Evolutionary conservation across 768 basidiomycete species (phyloP).

Genomic region (Pleurotus djamor): DNA sequence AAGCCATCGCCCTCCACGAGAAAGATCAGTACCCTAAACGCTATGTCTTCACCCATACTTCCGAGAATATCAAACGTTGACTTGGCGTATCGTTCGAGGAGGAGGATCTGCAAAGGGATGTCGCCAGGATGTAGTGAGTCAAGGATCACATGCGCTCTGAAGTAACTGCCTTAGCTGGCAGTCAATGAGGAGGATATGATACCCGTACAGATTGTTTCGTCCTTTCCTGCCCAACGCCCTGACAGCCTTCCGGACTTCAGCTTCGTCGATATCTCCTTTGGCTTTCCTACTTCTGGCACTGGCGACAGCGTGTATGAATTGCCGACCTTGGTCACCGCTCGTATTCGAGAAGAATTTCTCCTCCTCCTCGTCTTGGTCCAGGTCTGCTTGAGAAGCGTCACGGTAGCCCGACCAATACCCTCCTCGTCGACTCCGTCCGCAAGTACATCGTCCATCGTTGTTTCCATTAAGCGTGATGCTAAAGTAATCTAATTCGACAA

Average conservation of each 20-base stretch:
- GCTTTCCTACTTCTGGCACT: constrained; percentile 48
- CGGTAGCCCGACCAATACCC: constrained; percentile 33
- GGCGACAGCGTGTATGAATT: neutral
- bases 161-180: neutral
- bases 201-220: constrained; percentile 69
- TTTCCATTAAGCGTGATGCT: constrained; percentile 16
- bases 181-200: neutral
- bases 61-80: constrained; percentile 85
- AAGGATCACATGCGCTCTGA: constrained; percentile 9
- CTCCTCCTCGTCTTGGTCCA: constrained; percentile 12
- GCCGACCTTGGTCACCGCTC: neutral
- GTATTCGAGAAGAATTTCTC: constrained; percentile 10
- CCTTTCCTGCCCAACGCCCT: constrained; percentile 63
- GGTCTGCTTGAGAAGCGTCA: constrained; percentile 11
- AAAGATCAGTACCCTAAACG: constrained; percentile 57
- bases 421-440: constrained; percentile 51
- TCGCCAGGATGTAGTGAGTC: constrained; percentile 56
- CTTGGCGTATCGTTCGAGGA: constrained; percentile 80
- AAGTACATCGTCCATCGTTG: constrained; percentile 37
- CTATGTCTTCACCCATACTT: constrained; percentile 62
- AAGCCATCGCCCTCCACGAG: constrained; percentile 13
- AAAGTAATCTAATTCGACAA: constrained; percentile 13
- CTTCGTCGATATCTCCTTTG: constrained; percentile 68
- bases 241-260: constrained; percentile 62
- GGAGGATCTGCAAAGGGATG: constrained; percentile 78